Evolutionary conservation across 1,139 yeast genomes (phyloP), one percentile per base, ranked within the genome.

Genomic region (Magnusiomyces magnusii): DNA sequence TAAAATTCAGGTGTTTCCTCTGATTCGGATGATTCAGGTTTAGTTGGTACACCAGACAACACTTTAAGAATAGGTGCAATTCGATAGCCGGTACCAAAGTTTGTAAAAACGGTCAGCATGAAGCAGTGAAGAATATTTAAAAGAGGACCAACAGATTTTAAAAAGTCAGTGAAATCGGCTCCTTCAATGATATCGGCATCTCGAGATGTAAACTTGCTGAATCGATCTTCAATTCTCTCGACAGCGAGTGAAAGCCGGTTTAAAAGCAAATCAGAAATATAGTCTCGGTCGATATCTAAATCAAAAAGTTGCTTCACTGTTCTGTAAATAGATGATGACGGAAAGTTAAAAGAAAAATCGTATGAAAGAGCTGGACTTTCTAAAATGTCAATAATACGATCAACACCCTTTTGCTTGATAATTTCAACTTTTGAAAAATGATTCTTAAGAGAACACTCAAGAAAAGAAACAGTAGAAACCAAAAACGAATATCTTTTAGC

Each of bases 391-490:
- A 73, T 59, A 36, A 74, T 56, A 13, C 62, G 62, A 3, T 54
- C 58, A 21, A 72, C 65, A 2, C 76, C 76, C 13, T 64, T 61
- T 41, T 68, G 70, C 54, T 66, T 67, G 49, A 72, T 69, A 51
- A 73, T 71, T 57, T 72, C 73, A 24, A 65, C 67, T 41, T 71
- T 65, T 19, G 73, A 71, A 39, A 66, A 58, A 47, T 67, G 69
- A 60, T 72, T 73, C 55, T 69, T 71, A 28, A 73, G 63, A 21
- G 73, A 64, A 2, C 73, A 70, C 47, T 73, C 76, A 41, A 72
- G 62, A 58, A 73, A 73, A 7, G 58, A 49, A 36, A 60, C 55
- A 19, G 63, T 39, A 17, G 60, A 60, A 34, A 55, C 53, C 15
- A 61, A 50, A 24, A 56, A 51, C 21, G 50, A 55, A 31, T 57